phyloP scores from a whole-genome alignment of 345 rosid species.

The Aquilaria yunnanensis region DNA sequence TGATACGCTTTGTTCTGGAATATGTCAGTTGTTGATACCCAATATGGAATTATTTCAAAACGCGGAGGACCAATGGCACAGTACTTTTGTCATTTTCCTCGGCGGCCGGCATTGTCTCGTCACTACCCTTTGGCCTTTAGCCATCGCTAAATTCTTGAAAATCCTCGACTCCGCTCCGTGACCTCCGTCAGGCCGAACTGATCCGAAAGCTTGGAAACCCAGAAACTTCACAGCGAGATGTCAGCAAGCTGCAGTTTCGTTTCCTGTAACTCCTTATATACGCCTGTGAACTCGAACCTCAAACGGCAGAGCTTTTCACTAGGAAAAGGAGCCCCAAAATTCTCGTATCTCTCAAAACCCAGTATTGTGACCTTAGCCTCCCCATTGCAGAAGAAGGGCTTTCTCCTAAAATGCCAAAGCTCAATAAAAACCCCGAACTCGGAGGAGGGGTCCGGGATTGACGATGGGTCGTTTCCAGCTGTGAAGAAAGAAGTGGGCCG shows the following conservation, averaged over 20 bases:
- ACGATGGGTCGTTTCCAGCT: slow-evolving; percentile 12
- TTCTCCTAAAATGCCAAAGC: slow-evolving; percentile 30
- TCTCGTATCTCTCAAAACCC: slow-evolving; percentile 18
- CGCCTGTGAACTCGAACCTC: slow-evolving; percentile 23
- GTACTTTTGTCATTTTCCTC: neutral
- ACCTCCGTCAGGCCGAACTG: no score
- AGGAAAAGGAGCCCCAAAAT: slow-evolving; percentile 10
- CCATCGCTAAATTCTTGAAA: no score
- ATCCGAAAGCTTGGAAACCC: no score
- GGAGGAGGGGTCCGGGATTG: slow-evolving; percentile 29
- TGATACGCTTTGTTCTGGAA: no score
- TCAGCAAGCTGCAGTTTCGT: slow-evolving; percentile 32
- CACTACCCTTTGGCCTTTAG: neutral
- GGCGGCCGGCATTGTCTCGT: neutral
- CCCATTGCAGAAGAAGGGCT: slow-evolving; percentile 17
- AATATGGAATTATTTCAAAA: no score
- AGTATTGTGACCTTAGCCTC: slow-evolving; percentile 2
- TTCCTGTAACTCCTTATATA: slow-evolving; percentile 45
- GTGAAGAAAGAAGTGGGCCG: slow-evolving; percentile 11
- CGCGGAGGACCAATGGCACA: no score
- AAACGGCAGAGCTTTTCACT: slow-evolving; percentile 1
- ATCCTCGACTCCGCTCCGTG: no score
- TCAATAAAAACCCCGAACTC: slow-evolving; percentile 39
- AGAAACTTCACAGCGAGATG: slow-evolving; percentile 21
- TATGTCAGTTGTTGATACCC: no score